A percentile compares a stretch with the other conserved stretches of the same genome.
Conservation (phyloP, 164 flowering plant species). For the Aristolochia fimbriata region DNA sequence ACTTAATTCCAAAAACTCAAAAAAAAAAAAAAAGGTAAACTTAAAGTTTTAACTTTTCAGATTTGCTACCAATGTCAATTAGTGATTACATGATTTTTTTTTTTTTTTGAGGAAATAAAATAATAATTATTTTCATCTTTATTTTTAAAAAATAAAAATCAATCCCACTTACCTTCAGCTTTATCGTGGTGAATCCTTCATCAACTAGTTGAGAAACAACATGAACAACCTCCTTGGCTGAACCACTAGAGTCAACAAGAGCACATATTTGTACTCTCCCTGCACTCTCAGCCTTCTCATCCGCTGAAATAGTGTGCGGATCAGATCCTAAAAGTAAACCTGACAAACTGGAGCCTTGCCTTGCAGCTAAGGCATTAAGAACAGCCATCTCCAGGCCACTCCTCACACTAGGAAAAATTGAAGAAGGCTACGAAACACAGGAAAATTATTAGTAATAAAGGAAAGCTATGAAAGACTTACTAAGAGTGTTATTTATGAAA, state of each 20-base stretch:
- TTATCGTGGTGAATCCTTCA: constrained; percentile 80
- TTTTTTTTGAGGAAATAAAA: too few relatives aligned
- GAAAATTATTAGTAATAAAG: constrained; percentile 1
- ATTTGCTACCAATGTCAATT: too few relatives aligned
- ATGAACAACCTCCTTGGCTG: constrained; percentile 60
- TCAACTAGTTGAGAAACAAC: constrained; percentile 50
- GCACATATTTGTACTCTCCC: constrained; percentile 59
- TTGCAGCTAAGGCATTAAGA: constrained; percentile 70
- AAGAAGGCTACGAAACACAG: constrained; percentile 38
- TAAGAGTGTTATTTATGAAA: not conserved
- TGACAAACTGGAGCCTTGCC: constrained; percentile 41
- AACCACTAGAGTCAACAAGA: constrained; percentile 67
- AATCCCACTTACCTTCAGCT: constrained; percentile 52
- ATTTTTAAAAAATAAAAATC: not conserved
- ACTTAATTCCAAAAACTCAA: too few relatives aligned
- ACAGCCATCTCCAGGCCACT: constrained; percentile 96
- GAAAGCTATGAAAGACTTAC: not conserved
- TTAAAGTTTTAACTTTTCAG: too few relatives aligned
- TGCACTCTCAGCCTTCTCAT: constrained; percentile 10
- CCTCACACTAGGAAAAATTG: constrained; percentile 85
- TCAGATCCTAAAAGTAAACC: constrained; percentile 24
- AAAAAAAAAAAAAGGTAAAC: too few relatives aligned
- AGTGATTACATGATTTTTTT: too few relatives aligned
- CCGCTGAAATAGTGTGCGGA: constrained; percentile 8
- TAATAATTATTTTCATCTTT: not conserved